Percentiles rank a stretch among this genome's conserved stretches.
phyloP scores from a whole-genome alignment of 2,329 filamentous ascomycete genomes.

The Podosphaera fusca region DNA sequence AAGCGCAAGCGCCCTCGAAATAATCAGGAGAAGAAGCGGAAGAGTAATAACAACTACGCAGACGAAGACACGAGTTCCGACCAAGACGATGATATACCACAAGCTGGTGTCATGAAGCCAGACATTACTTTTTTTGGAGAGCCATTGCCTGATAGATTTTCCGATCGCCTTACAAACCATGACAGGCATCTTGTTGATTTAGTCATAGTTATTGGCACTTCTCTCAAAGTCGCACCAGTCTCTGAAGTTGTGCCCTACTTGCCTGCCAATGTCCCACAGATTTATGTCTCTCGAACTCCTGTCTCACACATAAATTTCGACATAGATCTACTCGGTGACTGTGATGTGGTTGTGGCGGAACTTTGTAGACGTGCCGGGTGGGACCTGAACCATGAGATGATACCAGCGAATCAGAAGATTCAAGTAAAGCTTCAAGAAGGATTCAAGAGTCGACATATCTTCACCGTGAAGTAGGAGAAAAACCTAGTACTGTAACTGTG shows the following conservation, averaged over 20 bases:
- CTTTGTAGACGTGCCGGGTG: conserved; percentile 64
- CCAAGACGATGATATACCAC: conserved; percentile 35
- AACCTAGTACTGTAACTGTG: neutral
- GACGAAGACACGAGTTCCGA: conserved; percentile 15
- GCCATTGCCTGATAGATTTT: conserved; percentile 64
- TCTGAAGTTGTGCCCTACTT: conserved; percentile 71
- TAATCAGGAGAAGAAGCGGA: conserved; percentile 23
- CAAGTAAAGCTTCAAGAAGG: conserved; percentile 28
- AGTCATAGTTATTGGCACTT: conserved; percentile 88
- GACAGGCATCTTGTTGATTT: conserved; percentile 67
- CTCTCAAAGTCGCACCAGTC: conserved; percentile 84
- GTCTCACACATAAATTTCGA: conserved; percentile 86
- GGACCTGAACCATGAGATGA: conserved; percentile 62
- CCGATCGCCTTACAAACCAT: conserved; percentile 52
- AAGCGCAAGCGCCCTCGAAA: conserved; percentile 32
- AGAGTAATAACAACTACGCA: conserved; percentile 7
- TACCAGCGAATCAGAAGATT: conserved; percentile 41
- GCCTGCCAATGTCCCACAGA: conserved; percentile 60
- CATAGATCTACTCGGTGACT: conserved; percentile 86
- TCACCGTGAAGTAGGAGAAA: conserved; percentile 11
- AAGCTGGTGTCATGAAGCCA: conserved; percentile 73
- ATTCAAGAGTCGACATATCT: conserved; percentile 22
- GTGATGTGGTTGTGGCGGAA: conserved; percentile 74
- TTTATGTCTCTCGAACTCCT: conserved; percentile 70
- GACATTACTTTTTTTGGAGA: conserved; percentile 98